Evolutionary conservation across 2,329 filamentous ascomycete genomes (phyloP), one percentile per base, ranked within the genome.

Genomic region (Diaporthe velutina): DNA sequence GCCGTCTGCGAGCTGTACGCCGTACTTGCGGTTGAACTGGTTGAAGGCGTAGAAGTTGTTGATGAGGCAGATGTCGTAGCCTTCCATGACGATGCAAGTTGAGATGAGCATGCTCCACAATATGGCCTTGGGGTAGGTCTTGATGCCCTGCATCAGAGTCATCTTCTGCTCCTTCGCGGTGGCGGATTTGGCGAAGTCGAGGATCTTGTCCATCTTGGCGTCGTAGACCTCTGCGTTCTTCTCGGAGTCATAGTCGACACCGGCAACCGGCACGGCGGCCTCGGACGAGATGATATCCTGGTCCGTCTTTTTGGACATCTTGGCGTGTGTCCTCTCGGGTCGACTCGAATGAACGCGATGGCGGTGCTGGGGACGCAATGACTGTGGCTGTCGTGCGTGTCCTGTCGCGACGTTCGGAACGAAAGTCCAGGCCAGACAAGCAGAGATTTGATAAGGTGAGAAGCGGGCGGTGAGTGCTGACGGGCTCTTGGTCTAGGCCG

Each of bases 11-110:
- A 77, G 71, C 73, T 77, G 78, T 33, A 77, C 74, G 70, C 79
- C 79, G 71, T 80, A 80, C 68, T 80, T 80, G 30, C 74, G 71
- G 61, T 79, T 78, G 74, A 83, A 83, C 52, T 78, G 78, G 68
- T 79, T 71, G 52, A 75, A 73, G 70, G 58, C 42, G 73, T 76
- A 96, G 81, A 97, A 95, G 83, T 96, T 96, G 86, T 93, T 95
- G 79, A 97, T 91, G 71, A 97, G 86, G 79, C 91, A 92, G 74
- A 97, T 88, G 81, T 98, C 95, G 85, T 96, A 97, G 45, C 94
- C 95, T 83, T 98, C 95, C 95, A 98, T 98, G 79, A 91, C 91
- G 80, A 98, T 97, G 82, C 94, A 96, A 0, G 94, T 96, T n/a
- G 93, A 96, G 83, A 98, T 96, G 75, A 97, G 86, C 68, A 98